Percentiles rank a stretch among this genome's conserved stretches.
Conservation (phyloP, 2,329 filamentous ascomycete genomes). For the Clarireedia monteithiana region DNA sequence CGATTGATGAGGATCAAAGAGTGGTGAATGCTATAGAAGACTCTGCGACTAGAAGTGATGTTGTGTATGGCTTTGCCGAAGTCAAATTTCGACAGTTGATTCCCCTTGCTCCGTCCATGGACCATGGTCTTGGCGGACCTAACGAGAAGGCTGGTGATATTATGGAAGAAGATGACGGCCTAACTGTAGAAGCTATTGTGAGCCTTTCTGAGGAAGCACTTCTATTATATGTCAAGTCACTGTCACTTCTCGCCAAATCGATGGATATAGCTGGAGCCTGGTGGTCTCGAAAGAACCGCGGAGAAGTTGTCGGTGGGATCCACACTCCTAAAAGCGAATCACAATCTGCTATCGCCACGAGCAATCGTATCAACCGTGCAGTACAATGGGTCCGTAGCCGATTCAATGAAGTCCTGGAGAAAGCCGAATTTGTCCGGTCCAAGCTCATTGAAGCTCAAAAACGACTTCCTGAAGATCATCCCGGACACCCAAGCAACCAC, state of each 20-base stretch:
- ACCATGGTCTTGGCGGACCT: slow-evolving; percentile 61
- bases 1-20: slow-evolving; percentile 70
- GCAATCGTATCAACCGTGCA: slow-evolving; percentile 75
- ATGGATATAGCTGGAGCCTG: slow-evolving; percentile 92
- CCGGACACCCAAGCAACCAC: slow-evolving; percentile 76
- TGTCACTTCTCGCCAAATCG: slow-evolving; percentile 81
- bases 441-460: slow-evolving; percentile 83
- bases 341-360: slow-evolving; percentile 33
- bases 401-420: slow-evolving; percentile 96
- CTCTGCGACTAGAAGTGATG: slow-evolving; percentile 84
- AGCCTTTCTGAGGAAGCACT: slow-evolving; percentile 88
- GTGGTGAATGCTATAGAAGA: slow-evolving; percentile 83
- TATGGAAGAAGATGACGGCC: slow-evolving; percentile 61
- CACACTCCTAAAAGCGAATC: slow-evolving; percentile 35
- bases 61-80: slow-evolving; percentile 95
- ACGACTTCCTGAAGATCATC: slow-evolving; percentile 74
- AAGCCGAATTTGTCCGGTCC: slow-evolving; percentile 86
- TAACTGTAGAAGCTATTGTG: slow-evolving; percentile 81
- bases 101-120: slow-evolving; percentile 71
- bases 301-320: slow-evolving; percentile 43
- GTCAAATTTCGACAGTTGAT: slow-evolving; percentile 98
- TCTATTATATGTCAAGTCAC: slow-evolving; percentile 90
- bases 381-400: slow-evolving; percentile 92
- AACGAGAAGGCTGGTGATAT: slow-evolving; percentile 46
- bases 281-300: slow-evolving; percentile 76